Evolutionary conservation across 2,329 filamentous ascomycete genomes (phyloP), one percentile per base, ranked within the genome.

Genomic region (Aureobasidium pullulans): DNA sequence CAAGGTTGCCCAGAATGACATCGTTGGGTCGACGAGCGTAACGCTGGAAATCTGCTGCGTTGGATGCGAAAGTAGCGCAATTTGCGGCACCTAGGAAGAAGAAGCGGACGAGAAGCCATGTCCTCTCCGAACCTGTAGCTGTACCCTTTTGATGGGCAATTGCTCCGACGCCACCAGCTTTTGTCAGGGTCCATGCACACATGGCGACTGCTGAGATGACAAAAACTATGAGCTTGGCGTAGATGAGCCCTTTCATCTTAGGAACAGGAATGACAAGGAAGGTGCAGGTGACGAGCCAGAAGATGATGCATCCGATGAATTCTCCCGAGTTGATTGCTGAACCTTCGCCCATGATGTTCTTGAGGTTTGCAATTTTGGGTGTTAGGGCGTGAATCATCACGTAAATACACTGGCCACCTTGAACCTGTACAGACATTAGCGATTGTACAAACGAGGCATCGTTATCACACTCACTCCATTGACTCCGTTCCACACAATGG

Each of bases 11-110:
- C 4, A 72, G 32, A 16, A 79, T 67, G 1, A 75, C 71, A 61
- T 79, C 75, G 9, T 70, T 72, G 1, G 74, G 72, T 43, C 70
- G 71, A 0, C 57, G 64, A 0, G 76, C 72, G 62, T 78, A 79
- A 15, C 76, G 68, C 60, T 77, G 75, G 46, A 77, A 73, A 63
- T 78, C 75, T 0, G 75, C 71, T 3, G 74, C 74, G 61, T 75
- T 76, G 40, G 67, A 71, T n/a, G 67, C 72, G 64, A 70, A 76
- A 5, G 71, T 76, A 7, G 70, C 69, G 36, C 53, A 43, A 60
- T 70, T 70, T 37, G 71, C 68, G 15, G 70, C 64, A 44, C 70
- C 70, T 10, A 76, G 65, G 29, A 72, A 66, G 52, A 76, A 62
- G 65, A 75, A 74, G 23, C 69, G 70, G 37, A 72, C 63, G 5